Conservation (phyloP, 331 rosid genomes). For the Spiraea crenata region DNA sequence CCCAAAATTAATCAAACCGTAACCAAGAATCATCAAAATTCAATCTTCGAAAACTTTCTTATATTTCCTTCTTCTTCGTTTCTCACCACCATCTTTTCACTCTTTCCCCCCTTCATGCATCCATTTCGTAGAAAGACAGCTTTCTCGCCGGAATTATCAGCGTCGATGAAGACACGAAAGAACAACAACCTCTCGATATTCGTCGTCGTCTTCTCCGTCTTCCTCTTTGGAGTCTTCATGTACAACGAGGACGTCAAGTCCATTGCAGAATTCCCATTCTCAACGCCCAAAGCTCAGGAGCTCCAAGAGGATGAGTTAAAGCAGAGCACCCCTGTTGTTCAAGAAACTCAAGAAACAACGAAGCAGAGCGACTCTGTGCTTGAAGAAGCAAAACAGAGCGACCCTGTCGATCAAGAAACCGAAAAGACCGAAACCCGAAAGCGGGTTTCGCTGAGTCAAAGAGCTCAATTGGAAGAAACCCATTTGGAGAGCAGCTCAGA, state of each 20-base stretch:
- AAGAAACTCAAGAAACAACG: background rate
- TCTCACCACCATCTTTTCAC: conserved; percentile 7
- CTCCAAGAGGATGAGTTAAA: conserved; percentile 33
- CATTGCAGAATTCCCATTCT: conserved; percentile 66
- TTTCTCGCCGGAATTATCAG: conserved; percentile 36
- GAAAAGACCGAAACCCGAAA: conserved; percentile 18
- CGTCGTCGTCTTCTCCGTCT: conserved; percentile 51
- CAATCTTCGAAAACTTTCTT: conserved; percentile 20
- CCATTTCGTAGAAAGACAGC: conserved; percentile 48
- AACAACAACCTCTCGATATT: conserved; percentile 56
- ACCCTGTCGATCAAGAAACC: background rate
- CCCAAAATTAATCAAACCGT: conserved; percentile 40
- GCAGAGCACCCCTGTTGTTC: conserved; percentile 12
- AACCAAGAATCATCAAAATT: conserved; percentile 20
- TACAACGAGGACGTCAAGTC: conserved; percentile 77
- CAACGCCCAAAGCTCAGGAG: conserved; percentile 48
- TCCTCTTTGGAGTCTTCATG: conserved; percentile 82
- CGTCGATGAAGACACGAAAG: conserved; percentile 65
- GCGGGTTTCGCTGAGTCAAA: conserved; percentile 33
- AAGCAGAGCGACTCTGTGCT: conserved; percentile 24
- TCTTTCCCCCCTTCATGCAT: conserved; percentile 38
- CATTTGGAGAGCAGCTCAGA: conserved; percentile 38
- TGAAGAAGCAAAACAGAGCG: conserved; percentile 10
- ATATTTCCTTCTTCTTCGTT: conserved; percentile 34
- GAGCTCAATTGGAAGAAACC: conserved; percentile 40